phyloP scores from a whole-genome alignment of 2,329 filamentous ascomycete genomes.

The Aureobasidium uvarum region DNA sequence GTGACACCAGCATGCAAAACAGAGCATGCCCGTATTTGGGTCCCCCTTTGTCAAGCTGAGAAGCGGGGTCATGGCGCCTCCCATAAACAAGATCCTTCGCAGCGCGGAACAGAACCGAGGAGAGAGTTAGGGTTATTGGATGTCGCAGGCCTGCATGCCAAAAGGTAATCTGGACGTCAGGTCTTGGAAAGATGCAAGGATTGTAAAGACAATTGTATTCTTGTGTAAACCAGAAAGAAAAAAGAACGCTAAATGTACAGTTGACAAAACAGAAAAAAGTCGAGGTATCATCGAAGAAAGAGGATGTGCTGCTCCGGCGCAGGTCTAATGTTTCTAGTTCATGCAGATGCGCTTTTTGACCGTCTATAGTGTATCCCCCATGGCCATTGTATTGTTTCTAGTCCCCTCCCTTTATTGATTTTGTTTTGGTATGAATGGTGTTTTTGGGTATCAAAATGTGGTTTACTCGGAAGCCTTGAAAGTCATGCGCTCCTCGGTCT shows the following conservation, averaged over 20 bases:
- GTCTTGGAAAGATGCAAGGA: neutral
- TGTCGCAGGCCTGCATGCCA: neutral
- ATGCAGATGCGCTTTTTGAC: neutral
- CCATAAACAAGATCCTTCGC: neutral
- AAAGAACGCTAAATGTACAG: constrained; percentile 13
- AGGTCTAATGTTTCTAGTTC: constrained; percentile 8
- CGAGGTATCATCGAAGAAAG: constrained; percentile 17
- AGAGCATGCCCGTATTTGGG: neutral
- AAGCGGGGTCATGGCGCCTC: constrained; percentile 3
- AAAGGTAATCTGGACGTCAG: constrained; percentile 14
- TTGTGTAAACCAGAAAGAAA: neutral
- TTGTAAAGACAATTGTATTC: neutral
- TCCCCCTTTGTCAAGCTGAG: neutral
- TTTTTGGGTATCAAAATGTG: neutral
- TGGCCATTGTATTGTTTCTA: constrained; percentile 15
- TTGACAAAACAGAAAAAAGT: neutral
- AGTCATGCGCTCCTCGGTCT: constrained; percentile 48
- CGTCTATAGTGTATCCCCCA: constrained; percentile 1
- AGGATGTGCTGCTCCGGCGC: neutral
- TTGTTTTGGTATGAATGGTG: neutral
- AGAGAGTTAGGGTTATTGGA: constrained; percentile 13
- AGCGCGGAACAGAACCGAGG: constrained; percentile 4
- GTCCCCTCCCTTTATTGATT: neutral
- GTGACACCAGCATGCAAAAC: neutral
- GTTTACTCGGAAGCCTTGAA: constrained; percentile 47